Percentiles rank a stretch among this genome's conserved stretches.
phyloP scores from a whole-genome alignment of 805 yeast species.

The Candida manassasensis region DNA sequence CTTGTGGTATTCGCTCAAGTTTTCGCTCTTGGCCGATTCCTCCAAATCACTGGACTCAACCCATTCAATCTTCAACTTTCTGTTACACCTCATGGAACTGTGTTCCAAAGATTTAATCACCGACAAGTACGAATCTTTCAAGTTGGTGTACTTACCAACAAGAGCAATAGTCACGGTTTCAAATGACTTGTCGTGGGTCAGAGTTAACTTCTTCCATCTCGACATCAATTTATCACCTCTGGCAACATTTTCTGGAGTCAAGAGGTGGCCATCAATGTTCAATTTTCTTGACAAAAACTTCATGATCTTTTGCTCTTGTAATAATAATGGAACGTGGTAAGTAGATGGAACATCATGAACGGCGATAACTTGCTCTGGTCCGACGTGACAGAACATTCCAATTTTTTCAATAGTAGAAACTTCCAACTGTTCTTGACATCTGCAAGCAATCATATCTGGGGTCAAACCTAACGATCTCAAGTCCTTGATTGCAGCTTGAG shows the following conservation, averaged over 20 bases:
- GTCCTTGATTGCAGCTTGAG: conserved; percentile 98
- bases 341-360: conserved; percentile 96
- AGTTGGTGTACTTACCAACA: conserved; percentile 95
- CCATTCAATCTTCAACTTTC: conserved; percentile 87
- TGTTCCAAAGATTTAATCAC: conserved; percentile 96
- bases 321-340: conserved; percentile 91
- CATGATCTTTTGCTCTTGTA: conserved; percentile 82
- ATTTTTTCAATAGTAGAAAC: conserved; percentile 87
- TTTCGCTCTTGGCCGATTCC: conserved; percentile 54
- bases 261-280: conserved; percentile 43
- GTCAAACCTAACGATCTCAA: conserved; percentile 90
- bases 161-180: conserved; percentile 91
- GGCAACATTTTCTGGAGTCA: conserved; percentile 41
- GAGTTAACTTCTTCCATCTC: conserved; percentile 79
- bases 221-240: conserved; percentile 66
- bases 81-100: conserved; percentile 83
- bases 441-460: conserved; percentile 97
- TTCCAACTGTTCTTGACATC: conserved; percentile 84
- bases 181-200: conserved; percentile 73
- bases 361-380: conserved; percentile 95
- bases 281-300: conserved; percentile 67
- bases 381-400: conserved; percentile 98
- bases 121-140: conserved; percentile 91
- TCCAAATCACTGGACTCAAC: conserved; percentile 92
- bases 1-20: conserved; percentile 79